Base-by-base conservation (phyloP, 768 basidiomycete species). In the Trametes sanguinea region DNA sequence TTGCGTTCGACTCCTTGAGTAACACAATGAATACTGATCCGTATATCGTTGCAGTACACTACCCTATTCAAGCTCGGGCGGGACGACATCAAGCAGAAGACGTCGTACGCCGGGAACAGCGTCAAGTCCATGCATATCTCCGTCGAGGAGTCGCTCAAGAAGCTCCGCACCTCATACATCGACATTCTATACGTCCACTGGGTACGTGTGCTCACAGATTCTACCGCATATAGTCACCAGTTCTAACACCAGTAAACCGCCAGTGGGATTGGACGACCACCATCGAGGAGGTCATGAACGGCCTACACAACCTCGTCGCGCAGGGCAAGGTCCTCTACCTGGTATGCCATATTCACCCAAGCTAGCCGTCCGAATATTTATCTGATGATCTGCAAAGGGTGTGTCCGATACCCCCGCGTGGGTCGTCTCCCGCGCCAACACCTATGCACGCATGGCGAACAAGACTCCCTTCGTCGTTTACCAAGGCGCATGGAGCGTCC, bases 141-240 rank as follows among this genome's bases (percentile, higher is more conserved):
- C 7, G 68, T 77, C 6, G 72, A 73, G 27, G 72, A 69, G 2
- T 75, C 74, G 44, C 71, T 81, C 59, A 74, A 75, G 62, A 86
- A 84, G 60, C 76, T 89, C 27, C 74, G 83, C 43, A 87, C 85
- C 0, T 75, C 80, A 29, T 89, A 82, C 65, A 78, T 85, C 65
- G 85, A 85, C 65, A 78, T 86, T 51, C 68, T 85, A 30, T 85
- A 85, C 61, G 65, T 84, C 5, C 84, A 85, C 63, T 76, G 72
- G 82, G 76, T 75, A 78, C 79, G 82, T 81, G 82, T 81, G 82
- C 60, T 80, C 74, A 61, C 70, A 76, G 8, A 11, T 1, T 37
- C 6, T 22, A 11, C 35, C 35, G 35, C 11, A 37, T 37, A 2
- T 37, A 37, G 1, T 37, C 11, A 11, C 11, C 11, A n/a, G 0